These are phyloP conservation scores for Russula lepida DNA, from an alignment of 768 basidiomycete species.

Conservation along the genomic window DNA sequence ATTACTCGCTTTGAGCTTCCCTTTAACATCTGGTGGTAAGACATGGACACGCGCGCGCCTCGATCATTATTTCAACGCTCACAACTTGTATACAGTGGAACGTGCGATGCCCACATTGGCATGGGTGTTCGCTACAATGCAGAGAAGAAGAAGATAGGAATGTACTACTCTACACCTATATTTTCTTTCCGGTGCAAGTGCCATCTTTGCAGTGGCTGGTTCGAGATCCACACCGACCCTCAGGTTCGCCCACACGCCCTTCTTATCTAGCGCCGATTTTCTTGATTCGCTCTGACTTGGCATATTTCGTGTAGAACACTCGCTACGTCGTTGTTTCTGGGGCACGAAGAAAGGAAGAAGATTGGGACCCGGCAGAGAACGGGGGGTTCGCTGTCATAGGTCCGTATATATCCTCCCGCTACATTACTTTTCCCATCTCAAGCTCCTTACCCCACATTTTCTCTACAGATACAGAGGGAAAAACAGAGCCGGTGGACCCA, in stretches of 20 bases:
- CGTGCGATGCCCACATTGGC: constrained; percentile 94
- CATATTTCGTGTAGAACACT: constrained; percentile 60
- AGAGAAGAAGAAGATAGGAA: constrained; percentile 94
- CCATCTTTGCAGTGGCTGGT: constrained; percentile 93
- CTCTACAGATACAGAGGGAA: constrained; percentile 57
- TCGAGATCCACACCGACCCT: constrained; percentile 95
- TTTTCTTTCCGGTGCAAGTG: constrained; percentile 97
- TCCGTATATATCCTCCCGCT: constrained; percentile 26
- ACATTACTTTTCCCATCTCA: not conserved
- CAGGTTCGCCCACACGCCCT: constrained; percentile 46
- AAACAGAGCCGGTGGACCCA: constrained; percentile 62
- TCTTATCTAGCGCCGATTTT: not conserved
- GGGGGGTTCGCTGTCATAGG: constrained; percentile 89
- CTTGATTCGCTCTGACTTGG: not conserved
- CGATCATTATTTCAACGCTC: not conserved
- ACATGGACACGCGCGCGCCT: constrained; percentile 23
- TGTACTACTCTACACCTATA: constrained; percentile 91
- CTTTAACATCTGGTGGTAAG: constrained; percentile 92
- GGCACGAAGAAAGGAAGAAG: constrained; percentile 90
- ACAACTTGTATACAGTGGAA: constrained; percentile 46
- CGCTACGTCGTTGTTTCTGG: constrained; percentile 89
- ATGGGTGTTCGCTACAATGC: constrained; percentile 99
- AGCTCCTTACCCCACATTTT: not conserved
- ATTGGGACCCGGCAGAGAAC: constrained; percentile 95
- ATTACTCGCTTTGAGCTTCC: constrained; percentile 94